Conservation (phyloP, 1,284 basidiomycete genomes). For the Rhodotorula sp. region DNA sequence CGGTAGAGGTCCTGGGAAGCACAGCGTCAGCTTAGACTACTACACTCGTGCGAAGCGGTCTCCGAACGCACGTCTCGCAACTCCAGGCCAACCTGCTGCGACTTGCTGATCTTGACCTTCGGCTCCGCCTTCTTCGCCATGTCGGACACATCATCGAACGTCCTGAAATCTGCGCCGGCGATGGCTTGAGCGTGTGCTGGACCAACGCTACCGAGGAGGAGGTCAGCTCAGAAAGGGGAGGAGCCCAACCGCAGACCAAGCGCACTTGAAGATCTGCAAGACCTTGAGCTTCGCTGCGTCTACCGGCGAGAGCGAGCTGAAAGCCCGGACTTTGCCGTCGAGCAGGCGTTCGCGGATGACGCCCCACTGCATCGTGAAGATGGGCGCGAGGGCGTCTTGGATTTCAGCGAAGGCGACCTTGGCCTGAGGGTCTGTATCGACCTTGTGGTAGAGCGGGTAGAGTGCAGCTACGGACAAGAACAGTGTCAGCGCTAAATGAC, state of each 20-base stretch:
- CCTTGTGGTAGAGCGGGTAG: conserved; percentile 29
- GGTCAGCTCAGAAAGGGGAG: background rate
- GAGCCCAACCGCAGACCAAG: too few species aligned
- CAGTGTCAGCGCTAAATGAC: background rate
- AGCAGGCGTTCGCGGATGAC: conserved; percentile 25
- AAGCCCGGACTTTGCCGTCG: conserved; percentile 1
- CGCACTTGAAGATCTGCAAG: conserved; percentile 33
- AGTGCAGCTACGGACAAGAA: conserved; percentile 1
- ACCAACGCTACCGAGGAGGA: conserved; percentile 24
- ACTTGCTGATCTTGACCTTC: conserved; percentile 30
- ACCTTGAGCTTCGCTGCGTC: conserved; percentile 26
- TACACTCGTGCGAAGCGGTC: background rate
- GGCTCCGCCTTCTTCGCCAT: background rate
- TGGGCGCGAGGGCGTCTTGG: conserved; percentile 11
- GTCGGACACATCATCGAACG: conserved; percentile 28
- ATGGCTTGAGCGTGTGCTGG: conserved; percentile 26
- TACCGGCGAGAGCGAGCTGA: conserved; percentile 10
- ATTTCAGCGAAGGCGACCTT: conserved; percentile 22
- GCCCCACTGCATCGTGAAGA: conserved; percentile 30
- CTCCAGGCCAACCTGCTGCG: conserved; percentile 37
- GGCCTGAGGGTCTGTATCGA: conserved; percentile 7
- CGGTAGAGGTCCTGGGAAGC: conserved; percentile 34
- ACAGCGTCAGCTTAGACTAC: background rate
- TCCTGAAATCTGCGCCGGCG: conserved; percentile 22
- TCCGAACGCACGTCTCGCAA: conserved; percentile 28